A percentile compares a stretch with the other conserved stretches of the same genome.
phyloP scores from a whole-genome alignment of 305 asterid species.

The Caryopteris hybrid region DNA sequence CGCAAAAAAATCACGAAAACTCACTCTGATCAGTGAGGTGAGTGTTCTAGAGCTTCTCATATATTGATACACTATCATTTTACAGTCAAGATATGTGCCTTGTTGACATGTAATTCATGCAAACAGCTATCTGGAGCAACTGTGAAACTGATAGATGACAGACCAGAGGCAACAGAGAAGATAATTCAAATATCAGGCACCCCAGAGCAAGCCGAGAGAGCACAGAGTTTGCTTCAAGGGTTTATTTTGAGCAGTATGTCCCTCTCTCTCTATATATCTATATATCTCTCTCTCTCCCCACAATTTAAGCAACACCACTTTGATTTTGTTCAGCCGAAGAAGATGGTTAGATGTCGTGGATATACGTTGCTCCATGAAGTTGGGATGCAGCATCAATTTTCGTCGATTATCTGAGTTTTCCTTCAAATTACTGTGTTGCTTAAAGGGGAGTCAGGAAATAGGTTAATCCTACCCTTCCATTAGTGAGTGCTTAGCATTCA shows the following conservation, averaged over 20 bases:
- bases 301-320: background rate
- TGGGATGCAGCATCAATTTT: conserved; percentile 15
- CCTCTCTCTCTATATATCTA: background rate
- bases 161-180: conserved; percentile 64
- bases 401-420: conserved; percentile 2
- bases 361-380: conserved; percentile 1
- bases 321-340: conserved; percentile 39
- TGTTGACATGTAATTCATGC: conserved; percentile 11
- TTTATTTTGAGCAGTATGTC: conserved; percentile 86
- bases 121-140: conserved; percentile 84
- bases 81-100: background rate
- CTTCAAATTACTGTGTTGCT: conserved; percentile 13
- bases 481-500: background rate
- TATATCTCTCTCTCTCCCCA: background rate
- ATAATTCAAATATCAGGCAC: conserved; percentile 84
- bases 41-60: conserved; percentile 12
- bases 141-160: conserved; percentile 70
- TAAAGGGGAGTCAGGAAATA: conserved; percentile 2
- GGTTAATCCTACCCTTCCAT: background rate
- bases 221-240: conserved; percentile 96
- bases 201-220: conserved; percentile 92
- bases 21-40: conserved; percentile 81
- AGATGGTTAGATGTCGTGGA: conserved; percentile 28
- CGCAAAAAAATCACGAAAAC: conserved; percentile 76
- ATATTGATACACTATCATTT: background rate